Conservation (phyloP, 805 yeast species). For the Yarrowia hollandica region DNA sequence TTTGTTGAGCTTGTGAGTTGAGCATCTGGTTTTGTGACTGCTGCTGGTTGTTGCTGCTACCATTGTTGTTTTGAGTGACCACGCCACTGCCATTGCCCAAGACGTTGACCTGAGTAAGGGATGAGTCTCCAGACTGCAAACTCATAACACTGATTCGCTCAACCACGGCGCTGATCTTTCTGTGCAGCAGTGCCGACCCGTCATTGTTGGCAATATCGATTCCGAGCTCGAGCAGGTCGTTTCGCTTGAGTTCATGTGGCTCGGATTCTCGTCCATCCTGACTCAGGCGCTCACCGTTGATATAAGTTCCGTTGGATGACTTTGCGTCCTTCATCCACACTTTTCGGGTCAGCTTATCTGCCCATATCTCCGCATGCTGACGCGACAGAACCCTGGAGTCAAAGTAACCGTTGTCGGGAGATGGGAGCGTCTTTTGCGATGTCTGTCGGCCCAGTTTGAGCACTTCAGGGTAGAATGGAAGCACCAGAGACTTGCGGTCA, state of each 20-base stretch:
- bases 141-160: conserved; percentile 67
- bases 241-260: conserved; percentile 64
- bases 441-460: conserved; percentile 86
- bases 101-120: conserved; percentile 4
- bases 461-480: conserved; percentile 81
- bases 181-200: conserved; percentile 62
- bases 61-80: neutral
- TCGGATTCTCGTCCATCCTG: conserved; percentile 56
- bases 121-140: conserved; percentile 37
- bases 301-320: conserved; percentile 91
- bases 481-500: conserved; percentile 70
- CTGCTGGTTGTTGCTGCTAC: conserved; percentile 1
- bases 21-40: conserved; percentile 1
- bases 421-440: conserved; percentile 53
- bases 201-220: conserved; percentile 65
- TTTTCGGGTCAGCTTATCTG: conserved; percentile 62
- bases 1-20: neutral
- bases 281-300: conserved; percentile 71
- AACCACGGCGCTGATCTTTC: conserved; percentile 81
- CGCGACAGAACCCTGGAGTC: conserved; percentile 91
- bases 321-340: conserved; percentile 82
- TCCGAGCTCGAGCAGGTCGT: conserved; percentile 90
- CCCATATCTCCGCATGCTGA: conserved; percentile 88
- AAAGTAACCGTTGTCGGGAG: conserved; percentile 82
- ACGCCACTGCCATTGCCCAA: neutral